These are phyloP conservation scores for Fusarium nisikadoi DNA, from an alignment of 2,329 filamentous ascomycete genomes.

Conservation along the genomic window DNA sequence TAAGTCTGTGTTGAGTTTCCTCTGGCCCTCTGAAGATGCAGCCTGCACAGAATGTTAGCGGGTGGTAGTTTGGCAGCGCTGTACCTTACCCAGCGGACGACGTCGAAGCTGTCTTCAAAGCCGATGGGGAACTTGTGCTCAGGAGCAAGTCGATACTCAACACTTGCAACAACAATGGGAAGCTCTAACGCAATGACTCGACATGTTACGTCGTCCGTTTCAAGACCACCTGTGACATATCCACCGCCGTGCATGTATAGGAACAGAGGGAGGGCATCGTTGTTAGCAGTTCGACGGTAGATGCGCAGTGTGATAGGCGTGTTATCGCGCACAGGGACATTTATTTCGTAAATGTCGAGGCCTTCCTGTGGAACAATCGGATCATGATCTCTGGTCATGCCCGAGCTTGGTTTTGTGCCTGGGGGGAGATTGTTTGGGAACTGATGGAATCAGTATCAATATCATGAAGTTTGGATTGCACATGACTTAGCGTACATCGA, in stretches of 20 bases:
- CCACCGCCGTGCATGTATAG: slow-evolving; percentile 45
- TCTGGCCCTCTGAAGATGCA: slow-evolving; percentile 34
- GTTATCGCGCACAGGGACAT: slow-evolving; percentile 34
- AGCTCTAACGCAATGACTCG: slow-evolving; percentile 38
- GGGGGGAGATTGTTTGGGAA: slow-evolving; percentile 42
- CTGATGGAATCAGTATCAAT: slow-evolving; percentile 14
- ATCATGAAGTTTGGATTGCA: background rate
- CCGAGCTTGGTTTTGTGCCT: slow-evolving; percentile 8
- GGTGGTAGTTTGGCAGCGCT: background rate
- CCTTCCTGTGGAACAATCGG: slow-evolving; percentile 38
- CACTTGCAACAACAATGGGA: slow-evolving; percentile 54
- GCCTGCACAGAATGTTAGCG: slow-evolving; percentile 5
- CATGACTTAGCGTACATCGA: slow-evolving; percentile 2
- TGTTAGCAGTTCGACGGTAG: slow-evolving; percentile 28
- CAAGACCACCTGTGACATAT: slow-evolving; percentile 42
- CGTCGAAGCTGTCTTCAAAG: slow-evolving; percentile 59
- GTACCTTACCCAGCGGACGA: slow-evolving; percentile 41
- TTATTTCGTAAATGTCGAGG: slow-evolving; percentile 39
- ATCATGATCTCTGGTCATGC: slow-evolving; percentile 34
- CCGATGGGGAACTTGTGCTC: slow-evolving; percentile 60
- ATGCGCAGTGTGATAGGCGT: slow-evolving; percentile 32
- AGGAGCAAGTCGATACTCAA: slow-evolving; percentile 63
- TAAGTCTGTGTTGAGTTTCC: slow-evolving; percentile 54
- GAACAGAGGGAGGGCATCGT: slow-evolving; percentile 29
- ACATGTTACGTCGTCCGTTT: slow-evolving; percentile 44